A percentile compares a stretch with the other conserved stretches of the same genome.
These are phyloP conservation scores for Lasiosphaeria ovina DNA, from an alignment of 495 filamentous ascomycete genomes.

Conservation along the genomic window DNA sequence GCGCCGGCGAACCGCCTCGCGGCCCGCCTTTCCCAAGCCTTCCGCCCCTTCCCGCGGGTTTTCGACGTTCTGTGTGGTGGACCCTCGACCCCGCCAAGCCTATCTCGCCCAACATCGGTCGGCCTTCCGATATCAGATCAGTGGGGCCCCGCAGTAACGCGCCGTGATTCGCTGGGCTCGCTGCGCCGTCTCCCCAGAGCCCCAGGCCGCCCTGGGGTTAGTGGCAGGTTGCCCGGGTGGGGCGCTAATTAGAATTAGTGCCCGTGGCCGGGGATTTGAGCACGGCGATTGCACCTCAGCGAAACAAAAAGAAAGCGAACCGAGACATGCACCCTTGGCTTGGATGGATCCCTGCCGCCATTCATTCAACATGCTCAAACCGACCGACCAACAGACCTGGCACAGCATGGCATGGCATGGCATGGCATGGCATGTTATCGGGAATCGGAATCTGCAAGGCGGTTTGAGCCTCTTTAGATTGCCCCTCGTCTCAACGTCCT, in stretches of 20 bases:
- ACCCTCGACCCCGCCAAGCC: background rate
- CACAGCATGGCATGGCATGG: background rate
- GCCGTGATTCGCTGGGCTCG: background rate
- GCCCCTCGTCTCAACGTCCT: background rate
- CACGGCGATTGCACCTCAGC: too few species aligned
- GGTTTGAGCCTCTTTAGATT: slow-evolving; percentile 24
- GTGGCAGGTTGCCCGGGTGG: background rate
- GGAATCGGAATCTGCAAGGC: background rate
- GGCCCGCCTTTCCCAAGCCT: slow-evolving; percentile 35
- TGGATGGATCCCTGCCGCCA: background rate
- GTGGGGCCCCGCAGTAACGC: background rate
- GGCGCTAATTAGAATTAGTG: too few species aligned
- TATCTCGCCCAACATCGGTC: background rate
- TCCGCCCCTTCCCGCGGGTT: background rate
- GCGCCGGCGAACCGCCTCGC: slow-evolving; percentile 34
- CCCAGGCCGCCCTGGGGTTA: background rate
- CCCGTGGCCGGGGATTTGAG: too few species aligned
- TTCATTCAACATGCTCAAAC: too few species aligned
- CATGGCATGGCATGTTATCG: background rate
- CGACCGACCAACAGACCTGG: background rate
- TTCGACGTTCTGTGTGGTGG: too few species aligned
- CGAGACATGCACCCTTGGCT: background rate
- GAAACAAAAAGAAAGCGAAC: background rate
- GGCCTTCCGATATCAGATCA: background rate
- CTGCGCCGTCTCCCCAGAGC: background rate